These are phyloP conservation scores for Saccharum hybrid DNA, from an alignment of 202 grass and related monocot genomes.

Conservation along the genomic window DNA sequence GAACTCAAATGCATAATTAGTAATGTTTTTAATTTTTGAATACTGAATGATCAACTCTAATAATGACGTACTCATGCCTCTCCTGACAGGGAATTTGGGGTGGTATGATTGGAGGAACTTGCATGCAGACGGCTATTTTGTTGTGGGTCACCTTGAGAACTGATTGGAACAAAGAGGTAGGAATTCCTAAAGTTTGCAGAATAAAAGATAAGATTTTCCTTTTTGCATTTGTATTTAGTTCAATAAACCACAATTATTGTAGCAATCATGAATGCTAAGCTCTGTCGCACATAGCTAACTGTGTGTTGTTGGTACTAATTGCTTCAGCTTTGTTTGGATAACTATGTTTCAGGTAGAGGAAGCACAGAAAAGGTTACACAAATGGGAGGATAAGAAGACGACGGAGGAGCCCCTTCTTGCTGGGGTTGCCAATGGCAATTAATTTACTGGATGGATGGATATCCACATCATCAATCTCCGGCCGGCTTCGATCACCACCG, in stretches of 20 bases:
- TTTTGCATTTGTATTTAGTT: neutral
- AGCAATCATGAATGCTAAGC: neutral
- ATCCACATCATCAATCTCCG: neutral
- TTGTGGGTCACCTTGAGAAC: conserved; percentile 82
- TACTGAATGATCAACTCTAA: neutral
- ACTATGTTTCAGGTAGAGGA: conserved; percentile 58
- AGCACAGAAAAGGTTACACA: conserved; percentile 67
- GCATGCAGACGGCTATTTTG: conserved; percentile 75
- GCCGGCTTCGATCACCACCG: neutral
- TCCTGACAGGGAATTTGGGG: conserved; percentile 71
- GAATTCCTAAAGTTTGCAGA: neutral
- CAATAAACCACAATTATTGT: too few species aligned
- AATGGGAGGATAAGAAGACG: conserved; percentile 73
- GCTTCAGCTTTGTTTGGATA: neutral
- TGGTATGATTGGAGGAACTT: conserved; percentile 86
- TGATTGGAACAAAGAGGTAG: conserved; percentile 87
- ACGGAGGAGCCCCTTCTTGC: conserved; percentile 59
- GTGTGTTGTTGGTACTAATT: neutral
- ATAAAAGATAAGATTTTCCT: neutral
- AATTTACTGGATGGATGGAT: neutral
- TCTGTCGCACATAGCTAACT: neutral
- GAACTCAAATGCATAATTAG: neutral
- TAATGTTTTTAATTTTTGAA: neutral
- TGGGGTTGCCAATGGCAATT: neutral
- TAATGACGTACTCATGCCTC: neutral